Conservation (phyloP, 108 stramenopile species). For the Pinguiococcus pyrenoidosus region DNA sequence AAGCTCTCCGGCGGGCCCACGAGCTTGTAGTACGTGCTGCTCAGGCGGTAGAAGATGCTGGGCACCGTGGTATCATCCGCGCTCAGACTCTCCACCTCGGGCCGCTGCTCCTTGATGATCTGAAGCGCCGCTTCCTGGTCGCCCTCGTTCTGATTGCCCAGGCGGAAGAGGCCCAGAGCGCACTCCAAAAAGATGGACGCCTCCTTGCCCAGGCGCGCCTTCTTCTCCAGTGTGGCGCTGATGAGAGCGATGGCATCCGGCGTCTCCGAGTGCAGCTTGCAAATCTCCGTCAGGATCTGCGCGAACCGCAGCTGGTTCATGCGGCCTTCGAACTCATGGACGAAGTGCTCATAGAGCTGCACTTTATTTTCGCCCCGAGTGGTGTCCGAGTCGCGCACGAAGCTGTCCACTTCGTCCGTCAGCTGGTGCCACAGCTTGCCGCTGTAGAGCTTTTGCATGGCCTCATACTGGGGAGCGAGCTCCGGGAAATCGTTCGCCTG, state of each 20-base stretch:
- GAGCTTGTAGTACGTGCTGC: conserved; percentile 74
- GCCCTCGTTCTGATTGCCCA: conserved; percentile 22
- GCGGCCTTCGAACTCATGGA: conserved; percentile 40
- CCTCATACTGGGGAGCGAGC: too few relatives aligned
- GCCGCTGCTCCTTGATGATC: conserved; percentile 31
- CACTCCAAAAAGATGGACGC: conserved; percentile 54
- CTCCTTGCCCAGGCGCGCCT: conserved; percentile 33
- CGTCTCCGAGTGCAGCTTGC: conserved; percentile 30
- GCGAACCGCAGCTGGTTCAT: conserved; percentile 75
- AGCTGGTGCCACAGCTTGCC: conserved; percentile 93
- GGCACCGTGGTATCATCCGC: conserved; percentile 54
- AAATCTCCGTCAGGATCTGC: conserved; percentile 61
- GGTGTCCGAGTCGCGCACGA: neutral
- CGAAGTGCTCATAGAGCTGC: conserved; percentile 37
- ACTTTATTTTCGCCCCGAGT: neutral
- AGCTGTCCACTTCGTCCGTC: conserved; percentile 51
- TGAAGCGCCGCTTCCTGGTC: conserved; percentile 42
- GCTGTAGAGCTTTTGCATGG: too few relatives aligned
- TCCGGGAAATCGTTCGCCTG: too few relatives aligned
- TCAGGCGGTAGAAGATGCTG: conserved; percentile 68
- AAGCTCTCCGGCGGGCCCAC: conserved; percentile 88
- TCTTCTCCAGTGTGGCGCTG: conserved; percentile 24
- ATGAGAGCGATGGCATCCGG: conserved; percentile 12
- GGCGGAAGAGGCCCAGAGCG: conserved; percentile 43
- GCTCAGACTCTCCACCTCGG: conserved; percentile 40